These are phyloP conservation scores for Leccinellum albellum DNA, from an alignment of 768 basidiomycete genomes.

Conservation along the genomic window DNA sequence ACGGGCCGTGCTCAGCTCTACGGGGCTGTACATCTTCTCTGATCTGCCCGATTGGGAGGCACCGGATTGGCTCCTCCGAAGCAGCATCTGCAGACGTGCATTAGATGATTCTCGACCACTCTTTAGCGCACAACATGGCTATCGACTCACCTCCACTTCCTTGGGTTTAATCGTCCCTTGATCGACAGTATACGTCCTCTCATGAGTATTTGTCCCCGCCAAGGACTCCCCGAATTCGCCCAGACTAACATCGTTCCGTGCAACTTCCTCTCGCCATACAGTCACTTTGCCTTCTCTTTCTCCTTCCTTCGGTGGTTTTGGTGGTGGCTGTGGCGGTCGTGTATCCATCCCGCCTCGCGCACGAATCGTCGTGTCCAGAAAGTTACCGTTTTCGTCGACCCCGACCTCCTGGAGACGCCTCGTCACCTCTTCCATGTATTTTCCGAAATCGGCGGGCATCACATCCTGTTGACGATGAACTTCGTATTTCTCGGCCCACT, in stretches of 20 bases:
- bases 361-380: slow-evolving; percentile 17
- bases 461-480: slow-evolving; percentile 23
- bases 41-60: slow-evolving; percentile 23
- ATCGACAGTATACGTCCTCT: slow-evolving; percentile 10
- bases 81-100: slow-evolving; percentile 9
- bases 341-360: slow-evolving; percentile 2
- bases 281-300: slow-evolving; percentile 38
- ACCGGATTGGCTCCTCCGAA: slow-evolving; percentile 21
- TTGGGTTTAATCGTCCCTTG: slow-evolving; percentile 14
- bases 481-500: slow-evolving; percentile 30
- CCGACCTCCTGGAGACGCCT: slow-evolving; percentile 35
- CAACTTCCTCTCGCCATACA: slow-evolving; percentile 55
- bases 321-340: slow-evolving; percentile 3
- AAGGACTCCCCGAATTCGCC: slow-evolving; percentile 23
- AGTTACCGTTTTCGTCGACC: slow-evolving; percentile 27
- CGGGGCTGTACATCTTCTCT: slow-evolving; percentile 22
- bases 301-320: slow-evolving; percentile 13
- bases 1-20: slow-evolving; percentile 15
- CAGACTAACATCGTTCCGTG: slow-evolving; percentile 30
- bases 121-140: not conserved
- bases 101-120: not conserved
- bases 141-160: slow-evolving; percentile 21
- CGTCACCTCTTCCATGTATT: slow-evolving; percentile 31
- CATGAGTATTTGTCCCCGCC: slow-evolving; percentile 10
- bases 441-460: slow-evolving; percentile 24